Evolutionary conservation across 1,284 basidiomycete genomes (phyloP), one percentile per base, ranked within the genome.

Genomic region (Ustilago nuda): DNA sequence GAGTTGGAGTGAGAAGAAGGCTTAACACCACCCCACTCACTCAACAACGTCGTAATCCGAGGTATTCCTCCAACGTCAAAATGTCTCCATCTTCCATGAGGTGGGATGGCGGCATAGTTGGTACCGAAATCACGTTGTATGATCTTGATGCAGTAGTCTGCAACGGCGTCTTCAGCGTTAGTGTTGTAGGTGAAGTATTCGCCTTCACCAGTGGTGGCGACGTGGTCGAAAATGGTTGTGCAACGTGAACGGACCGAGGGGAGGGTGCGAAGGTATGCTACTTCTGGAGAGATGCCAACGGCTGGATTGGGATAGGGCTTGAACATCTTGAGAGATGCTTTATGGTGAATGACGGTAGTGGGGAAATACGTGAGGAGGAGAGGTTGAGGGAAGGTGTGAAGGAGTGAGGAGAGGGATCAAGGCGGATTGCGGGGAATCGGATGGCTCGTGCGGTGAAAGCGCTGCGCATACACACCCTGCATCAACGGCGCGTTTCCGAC

Each of bases 31-130:
- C 69, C 74, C 74, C 74, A 80, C 9, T 59, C 32, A 12, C 52
- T 51, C 4, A 82, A 69, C 7, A 82, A 53, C 0, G 78, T 78
- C 12, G 78, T 76, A 48, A 82, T 63, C 17, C 80, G 76, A 3
- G 76, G 78, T 6, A 82, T 61, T 12, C 55, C 58, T 2, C 72
- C 74, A 2, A 76, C 80, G 48, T 82, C 81, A 68, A 97, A 91
- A 86, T 97, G 95, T 52, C 94, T 89, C 92, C 94, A 94, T 32
- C 95, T 90, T 33, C 94, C 93, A 84, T 98, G 95, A 17, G 94
- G 92, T 1, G 92, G 92, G 61, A 96, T 95, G 91, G 89, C 88
- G 43, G 88, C 87, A 77, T 91, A 92, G 83, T 92, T 87, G 1
- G 89, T 88, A 3, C 92, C 92, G 86, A 92, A 97, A 87, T 96